Percentiles rank a stretch among this genome's conserved stretches.
These are phyloP conservation scores for Penicillium longicatenatum DNA, from an alignment of 495 filamentous ascomycete species.

Conservation along the genomic window DNA sequence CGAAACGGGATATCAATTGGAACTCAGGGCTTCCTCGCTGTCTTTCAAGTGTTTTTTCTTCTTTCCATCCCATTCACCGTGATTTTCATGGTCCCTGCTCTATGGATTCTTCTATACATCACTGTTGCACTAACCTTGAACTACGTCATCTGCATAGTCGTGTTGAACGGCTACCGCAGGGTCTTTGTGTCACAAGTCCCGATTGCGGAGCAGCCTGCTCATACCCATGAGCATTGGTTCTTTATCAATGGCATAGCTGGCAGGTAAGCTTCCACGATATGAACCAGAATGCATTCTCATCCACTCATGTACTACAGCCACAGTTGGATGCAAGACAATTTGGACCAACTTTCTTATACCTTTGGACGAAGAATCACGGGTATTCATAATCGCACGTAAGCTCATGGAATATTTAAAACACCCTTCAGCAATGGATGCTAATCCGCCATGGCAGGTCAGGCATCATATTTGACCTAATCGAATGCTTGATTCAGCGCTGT, in stretches of 20 bases:
- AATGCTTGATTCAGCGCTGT: slow-evolving; percentile 77
- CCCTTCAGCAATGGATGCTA: background rate
- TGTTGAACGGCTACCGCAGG: slow-evolving; percentile 43
- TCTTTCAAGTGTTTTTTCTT: slow-evolving; percentile 39
- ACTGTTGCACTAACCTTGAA: slow-evolving; percentile 47
- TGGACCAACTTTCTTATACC: slow-evolving; percentile 70
- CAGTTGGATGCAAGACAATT: slow-evolving; percentile 61
- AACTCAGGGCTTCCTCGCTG: slow-evolving; percentile 52
- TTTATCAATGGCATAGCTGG: slow-evolving; percentile 42
- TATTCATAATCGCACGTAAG: slow-evolving; percentile 79
- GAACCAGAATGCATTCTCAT: background rate
- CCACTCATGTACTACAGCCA: slow-evolving; percentile 18
- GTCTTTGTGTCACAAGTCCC: slow-evolving; percentile 30
- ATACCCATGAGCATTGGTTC: slow-evolving; percentile 40
- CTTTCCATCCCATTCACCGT: slow-evolving; percentile 50
- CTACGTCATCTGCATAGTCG: slow-evolving; percentile 43
- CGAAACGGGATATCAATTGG: slow-evolving; percentile 51
- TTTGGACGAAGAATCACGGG: slow-evolving; percentile 75
- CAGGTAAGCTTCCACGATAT: slow-evolving; percentile 26
- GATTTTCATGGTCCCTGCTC: slow-evolving; percentile 46
- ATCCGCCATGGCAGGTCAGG: slow-evolving; percentile 40
- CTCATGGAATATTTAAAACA: background rate
- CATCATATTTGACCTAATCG: slow-evolving; percentile 71
- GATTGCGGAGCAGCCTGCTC: slow-evolving; percentile 17
- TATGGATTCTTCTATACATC: slow-evolving; percentile 49